phyloP scores from a whole-genome alignment of 2,329 filamentous ascomycete genomes.

The Cladosporium sp. region DNA sequence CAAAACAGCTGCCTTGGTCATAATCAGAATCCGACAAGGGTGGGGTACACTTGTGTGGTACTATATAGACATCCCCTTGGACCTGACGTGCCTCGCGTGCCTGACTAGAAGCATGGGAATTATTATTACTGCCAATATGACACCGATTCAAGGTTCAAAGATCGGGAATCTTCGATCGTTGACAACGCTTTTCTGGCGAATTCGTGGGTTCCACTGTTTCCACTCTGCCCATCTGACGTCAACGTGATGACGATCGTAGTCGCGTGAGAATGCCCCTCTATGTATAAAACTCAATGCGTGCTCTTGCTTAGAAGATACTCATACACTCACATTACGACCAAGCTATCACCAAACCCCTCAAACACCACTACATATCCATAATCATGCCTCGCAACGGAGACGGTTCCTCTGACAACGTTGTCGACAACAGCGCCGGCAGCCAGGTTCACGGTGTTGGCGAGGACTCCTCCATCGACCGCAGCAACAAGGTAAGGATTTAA shows the following conservation, averaged over 20 bases:
- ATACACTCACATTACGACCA: background rate
- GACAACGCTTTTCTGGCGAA: background rate
- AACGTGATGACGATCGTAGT: background rate
- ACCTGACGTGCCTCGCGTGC: no score
- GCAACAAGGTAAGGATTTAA: background rate
- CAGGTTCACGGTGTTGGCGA: slow-evolving; percentile 6
- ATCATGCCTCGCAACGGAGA: slow-evolving; percentile 10
- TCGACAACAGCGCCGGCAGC: slow-evolving; percentile 4
- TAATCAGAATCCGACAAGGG: no score
- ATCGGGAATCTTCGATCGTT: background rate
- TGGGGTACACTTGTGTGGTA: no score
- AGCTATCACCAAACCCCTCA: background rate
- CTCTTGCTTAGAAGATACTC: background rate
- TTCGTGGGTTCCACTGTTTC: background rate
- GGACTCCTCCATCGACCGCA: background rate
- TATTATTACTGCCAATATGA: no score
- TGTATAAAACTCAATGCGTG: background rate
- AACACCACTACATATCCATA: background rate
- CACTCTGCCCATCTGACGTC: background rate
- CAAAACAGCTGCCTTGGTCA: no score
- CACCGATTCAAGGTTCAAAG: background rate
- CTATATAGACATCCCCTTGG: no score
- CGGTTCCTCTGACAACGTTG: slow-evolving; percentile 10
- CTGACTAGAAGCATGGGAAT: no score
- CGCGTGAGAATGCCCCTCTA: background rate